Evolutionary conservation across 2,329 filamentous ascomycete species (phyloP).

Genomic region (Neodidymelliopsis sp.): DNA sequence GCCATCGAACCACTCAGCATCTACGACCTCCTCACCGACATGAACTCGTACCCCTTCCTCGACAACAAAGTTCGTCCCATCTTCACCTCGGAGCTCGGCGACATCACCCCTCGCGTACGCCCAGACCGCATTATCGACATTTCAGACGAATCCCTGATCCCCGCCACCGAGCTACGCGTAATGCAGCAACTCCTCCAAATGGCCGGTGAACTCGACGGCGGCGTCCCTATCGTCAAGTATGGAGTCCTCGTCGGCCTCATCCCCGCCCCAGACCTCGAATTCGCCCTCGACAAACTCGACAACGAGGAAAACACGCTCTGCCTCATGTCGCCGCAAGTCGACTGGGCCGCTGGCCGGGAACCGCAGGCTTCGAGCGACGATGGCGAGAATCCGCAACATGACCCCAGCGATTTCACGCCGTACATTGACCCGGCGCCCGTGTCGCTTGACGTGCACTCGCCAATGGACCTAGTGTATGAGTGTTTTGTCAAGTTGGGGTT

Average conservation of each 20-base stretch:
- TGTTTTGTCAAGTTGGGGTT: constrained; percentile 94
- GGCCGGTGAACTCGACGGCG: constrained; percentile 89
- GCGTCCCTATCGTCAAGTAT: constrained; percentile 83
- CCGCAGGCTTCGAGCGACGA: constrained; percentile 67
- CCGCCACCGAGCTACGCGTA: constrained; percentile 75
- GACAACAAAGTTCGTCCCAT: constrained; percentile 93
- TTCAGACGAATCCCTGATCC: constrained; percentile 78
- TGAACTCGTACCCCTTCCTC: constrained; percentile 98
- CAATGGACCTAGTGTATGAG: constrained; percentile 95
- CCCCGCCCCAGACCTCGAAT: constrained; percentile 92
- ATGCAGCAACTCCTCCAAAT: constrained; percentile 85
- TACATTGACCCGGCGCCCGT: constrained; percentile 94
- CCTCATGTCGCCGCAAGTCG: constrained; percentile 76
- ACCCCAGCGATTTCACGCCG: constrained; percentile 82
- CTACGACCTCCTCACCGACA: constrained; percentile 92
- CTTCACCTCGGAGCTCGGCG: constrained; percentile 86
- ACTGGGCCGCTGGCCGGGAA: constrained; percentile 46
- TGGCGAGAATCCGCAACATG: constrained; percentile 57
- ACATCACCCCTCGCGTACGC: constrained; percentile 80
- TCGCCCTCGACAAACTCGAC: constrained; percentile 82
- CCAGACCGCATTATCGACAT: constrained; percentile 87
- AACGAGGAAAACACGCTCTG: constrained; percentile 79
- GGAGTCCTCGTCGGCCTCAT: constrained; percentile 87
- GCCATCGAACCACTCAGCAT: constrained; percentile 94
- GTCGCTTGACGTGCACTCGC: constrained; percentile 83